Conservation (phyloP, 768 basidiomycete genomes). For the Russula sp. region DNA sequence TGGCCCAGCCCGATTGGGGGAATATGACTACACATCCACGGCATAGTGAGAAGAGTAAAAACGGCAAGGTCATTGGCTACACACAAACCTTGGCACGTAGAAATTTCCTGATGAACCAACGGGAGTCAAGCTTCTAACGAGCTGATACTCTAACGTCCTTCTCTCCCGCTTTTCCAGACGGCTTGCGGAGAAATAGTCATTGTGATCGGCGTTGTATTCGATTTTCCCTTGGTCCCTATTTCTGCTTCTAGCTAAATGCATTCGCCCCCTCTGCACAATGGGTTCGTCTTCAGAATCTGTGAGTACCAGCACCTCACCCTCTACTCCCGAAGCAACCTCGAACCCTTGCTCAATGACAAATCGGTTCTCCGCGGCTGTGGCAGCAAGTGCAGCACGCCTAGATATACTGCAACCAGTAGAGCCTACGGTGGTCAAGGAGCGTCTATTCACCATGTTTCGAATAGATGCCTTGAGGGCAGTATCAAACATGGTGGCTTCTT, state of each 20-base stretch:
- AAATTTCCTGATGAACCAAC: slow-evolving; percentile 33
- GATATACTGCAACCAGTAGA: slow-evolving; percentile 33
- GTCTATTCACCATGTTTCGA: slow-evolving; percentile 24
- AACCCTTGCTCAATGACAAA: too few relatives aligned
- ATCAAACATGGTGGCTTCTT: slow-evolving; percentile 40
- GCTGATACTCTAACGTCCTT: slow-evolving; percentile 37
- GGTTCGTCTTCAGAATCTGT: slow-evolving; percentile 9
- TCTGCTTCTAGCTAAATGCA: slow-evolving; percentile 31
- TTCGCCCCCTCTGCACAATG: slow-evolving; percentile 25
- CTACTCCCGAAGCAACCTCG: slow-evolving; percentile 27
- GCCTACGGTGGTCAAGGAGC: slow-evolving; percentile 24
- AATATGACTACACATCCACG: background rate
- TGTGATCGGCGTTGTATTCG: slow-evolving; percentile 6
- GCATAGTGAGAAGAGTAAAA: background rate
- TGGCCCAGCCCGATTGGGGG: slow-evolving; percentile 48
- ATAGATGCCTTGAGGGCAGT: slow-evolving; percentile 52
- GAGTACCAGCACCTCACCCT: background rate
- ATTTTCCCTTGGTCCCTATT: slow-evolving; percentile 22
- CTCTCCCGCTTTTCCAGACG: slow-evolving; percentile 22
- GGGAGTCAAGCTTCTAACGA: slow-evolving; percentile 71
- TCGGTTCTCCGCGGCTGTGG: slow-evolving; percentile 48
- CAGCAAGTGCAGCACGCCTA: slow-evolving; percentile 37
- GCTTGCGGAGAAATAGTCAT: background rate
- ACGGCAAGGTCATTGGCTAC: background rate
- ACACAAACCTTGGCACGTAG: slow-evolving; percentile 7